Conservation (phyloP, 345 rosid species). For the Eucalyptus guilfoylei region DNA sequence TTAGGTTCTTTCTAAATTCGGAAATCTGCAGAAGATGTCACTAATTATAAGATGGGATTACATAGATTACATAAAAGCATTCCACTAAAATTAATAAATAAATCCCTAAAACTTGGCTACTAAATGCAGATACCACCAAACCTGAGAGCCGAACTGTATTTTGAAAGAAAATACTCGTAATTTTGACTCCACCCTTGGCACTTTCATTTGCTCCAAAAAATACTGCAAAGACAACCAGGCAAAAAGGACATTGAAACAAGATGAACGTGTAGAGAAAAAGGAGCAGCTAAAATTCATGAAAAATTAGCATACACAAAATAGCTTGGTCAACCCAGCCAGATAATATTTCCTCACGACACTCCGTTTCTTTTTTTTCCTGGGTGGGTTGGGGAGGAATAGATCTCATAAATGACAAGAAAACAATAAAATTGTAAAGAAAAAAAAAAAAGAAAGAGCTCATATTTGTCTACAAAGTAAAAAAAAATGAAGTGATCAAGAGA, state of each 20-base stretch:
- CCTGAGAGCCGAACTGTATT: slow-evolving; percentile 91
- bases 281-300: not conserved
- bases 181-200: slow-evolving; percentile 96
- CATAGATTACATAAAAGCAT: not conserved
- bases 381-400: not conserved
- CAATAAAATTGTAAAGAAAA: not conserved
- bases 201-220: slow-evolving; percentile 95
- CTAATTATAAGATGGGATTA: not conserved
- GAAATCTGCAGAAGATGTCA: slow-evolving; percentile 32
- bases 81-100: not conserved
- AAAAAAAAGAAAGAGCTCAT: not conserved
- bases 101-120: not conserved
- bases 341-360: not conserved
- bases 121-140: slow-evolving; percentile 40
- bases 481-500: not conserved
- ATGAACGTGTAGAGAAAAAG: not conserved
- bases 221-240: slow-evolving; percentile 30
- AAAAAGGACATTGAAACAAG: not conserved
- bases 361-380: not conserved
- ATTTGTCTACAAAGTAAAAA: not conserved
- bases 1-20: slow-evolving; percentile 84
- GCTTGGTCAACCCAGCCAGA: not conserved
- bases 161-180: slow-evolving; percentile 94
- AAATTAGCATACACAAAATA: not conserved
- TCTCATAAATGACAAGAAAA: not conserved